Percentiles rank a stretch among this genome's conserved stretches.
These are phyloP conservation scores for Coniferiporia weirii DNA, from an alignment of 1,284 basidiomycete species.

Conservation along the genomic window DNA sequence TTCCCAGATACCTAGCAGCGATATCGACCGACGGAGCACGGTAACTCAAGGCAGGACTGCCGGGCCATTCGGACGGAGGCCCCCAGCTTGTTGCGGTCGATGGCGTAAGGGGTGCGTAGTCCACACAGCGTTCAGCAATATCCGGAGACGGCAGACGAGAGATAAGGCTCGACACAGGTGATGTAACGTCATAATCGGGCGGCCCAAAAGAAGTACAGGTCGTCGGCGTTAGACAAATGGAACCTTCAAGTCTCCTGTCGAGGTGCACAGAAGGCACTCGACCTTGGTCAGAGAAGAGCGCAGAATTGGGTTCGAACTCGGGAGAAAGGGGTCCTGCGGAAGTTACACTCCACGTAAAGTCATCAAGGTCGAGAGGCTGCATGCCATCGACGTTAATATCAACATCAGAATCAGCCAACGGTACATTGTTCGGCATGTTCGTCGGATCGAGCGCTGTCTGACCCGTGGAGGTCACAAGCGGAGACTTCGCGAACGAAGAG, in stretches of 20 bases:
- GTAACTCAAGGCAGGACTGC: constrained; percentile 19
- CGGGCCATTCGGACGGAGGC: constrained; percentile 37
- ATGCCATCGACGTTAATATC: constrained; percentile 29
- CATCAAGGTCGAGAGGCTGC: constrained; percentile 48
- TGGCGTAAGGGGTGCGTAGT: constrained; percentile 44
- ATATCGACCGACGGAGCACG: constrained; percentile 22
- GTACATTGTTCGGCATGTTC: constrained; percentile 45
- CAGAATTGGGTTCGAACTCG: constrained; percentile 12
- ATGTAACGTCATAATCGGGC: constrained; percentile 28
- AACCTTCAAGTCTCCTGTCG: constrained; percentile 48
- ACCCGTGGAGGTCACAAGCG: constrained; percentile 42
- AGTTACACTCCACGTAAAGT: constrained; percentile 65
- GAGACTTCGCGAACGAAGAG: constrained; percentile 44
- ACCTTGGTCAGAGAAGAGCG: constrained; percentile 33
- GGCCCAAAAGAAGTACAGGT: constrained; percentile 38
- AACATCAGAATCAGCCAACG: constrained; percentile 29
- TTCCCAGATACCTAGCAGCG: constrained; percentile 19
- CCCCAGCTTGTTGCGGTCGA: constrained; percentile 41
- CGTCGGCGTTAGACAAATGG: constrained; percentile 54
- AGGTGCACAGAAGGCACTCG: constrained; percentile 50
- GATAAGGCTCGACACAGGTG: constrained; percentile 23
- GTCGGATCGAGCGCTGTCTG: constrained; percentile 49
- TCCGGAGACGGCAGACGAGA: constrained; percentile 39
- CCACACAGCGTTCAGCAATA: constrained; percentile 42
- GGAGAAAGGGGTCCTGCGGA: constrained; percentile 50